These are phyloP conservation scores for Nissolia schottii DNA, from an alignment of 306 rosid genomes.

Conservation along the genomic window DNA sequence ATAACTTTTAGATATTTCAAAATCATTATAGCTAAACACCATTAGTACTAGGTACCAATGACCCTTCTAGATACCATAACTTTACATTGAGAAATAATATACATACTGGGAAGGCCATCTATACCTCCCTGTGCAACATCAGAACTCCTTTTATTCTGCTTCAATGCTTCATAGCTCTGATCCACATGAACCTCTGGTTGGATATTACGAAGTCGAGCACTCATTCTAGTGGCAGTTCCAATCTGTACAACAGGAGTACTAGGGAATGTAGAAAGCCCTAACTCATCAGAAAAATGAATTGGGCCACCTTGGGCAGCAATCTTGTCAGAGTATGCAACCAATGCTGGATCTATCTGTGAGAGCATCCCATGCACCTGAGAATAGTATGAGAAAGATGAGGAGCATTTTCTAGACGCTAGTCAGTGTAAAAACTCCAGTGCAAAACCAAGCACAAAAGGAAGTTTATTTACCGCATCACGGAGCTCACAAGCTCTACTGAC, in stretches of 20 bases:
- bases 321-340: constrained; percentile 80
- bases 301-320: constrained; percentile 93
- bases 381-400: not conserved
- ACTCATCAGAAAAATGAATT: constrained; percentile 57
- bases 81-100: not conserved
- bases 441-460: not conserved
- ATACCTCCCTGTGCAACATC: constrained; percentile 68
- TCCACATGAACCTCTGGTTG: constrained; percentile 75
- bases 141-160: constrained; percentile 54
- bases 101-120: not conserved
- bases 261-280: constrained; percentile 57
- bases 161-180: constrained; percentile 63
- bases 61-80: not conserved
- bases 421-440: not conserved
- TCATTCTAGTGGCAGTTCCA: constrained; percentile 61
- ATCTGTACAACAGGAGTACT: constrained; percentile 74
- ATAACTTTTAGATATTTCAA: constrained; percentile 10
- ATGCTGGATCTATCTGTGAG: constrained; percentile 95
- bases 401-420: constrained; percentile 15
- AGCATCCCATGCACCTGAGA: constrained; percentile 92
- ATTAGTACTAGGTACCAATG: constrained; percentile 70
- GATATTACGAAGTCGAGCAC: constrained; percentile 90
- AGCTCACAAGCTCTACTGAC: constrained; percentile 95
- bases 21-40: constrained; percentile 12
- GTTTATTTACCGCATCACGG: constrained; percentile 69